phyloP scores from a whole-genome alignment of 1,284 basidiomycete species.

The Ceratobasidium theobromae region DNA sequence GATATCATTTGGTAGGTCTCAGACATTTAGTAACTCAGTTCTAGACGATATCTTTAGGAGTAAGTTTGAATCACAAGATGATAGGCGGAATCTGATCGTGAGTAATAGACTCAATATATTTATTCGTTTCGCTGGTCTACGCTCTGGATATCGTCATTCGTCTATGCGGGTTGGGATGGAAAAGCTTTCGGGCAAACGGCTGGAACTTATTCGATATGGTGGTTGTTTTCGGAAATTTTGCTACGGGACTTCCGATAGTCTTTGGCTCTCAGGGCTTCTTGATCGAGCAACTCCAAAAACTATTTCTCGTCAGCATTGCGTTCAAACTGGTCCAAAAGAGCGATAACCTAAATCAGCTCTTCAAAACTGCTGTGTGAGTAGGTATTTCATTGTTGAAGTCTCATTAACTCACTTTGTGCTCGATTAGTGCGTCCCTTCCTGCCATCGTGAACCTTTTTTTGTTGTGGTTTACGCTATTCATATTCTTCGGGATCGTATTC shows the following conservation, averaged over 20 bases:
- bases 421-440: conserved; percentile 75
- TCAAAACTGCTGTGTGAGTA: conserved; percentile 91
- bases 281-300: conserved; percentile 81
- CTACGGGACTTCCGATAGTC: conserved; percentile 78
- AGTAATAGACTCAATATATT: conserved; percentile 71
- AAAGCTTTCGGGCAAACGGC: conserved; percentile 81
- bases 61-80: conserved; percentile 45
- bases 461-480: conserved; percentile 89
- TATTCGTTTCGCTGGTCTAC: conserved; percentile 74
- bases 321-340: conserved; percentile 94
- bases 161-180: conserved; percentile 81
- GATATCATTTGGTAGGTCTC: conserved; percentile 59
- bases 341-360: conserved; percentile 89
- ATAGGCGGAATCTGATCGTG: conserved; percentile 1
- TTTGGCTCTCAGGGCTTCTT: conserved; percentile 56
- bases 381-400: background rate
- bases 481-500: conserved; percentile 89
- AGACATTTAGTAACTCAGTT: conserved; percentile 65
- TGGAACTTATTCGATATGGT: conserved; percentile 93
- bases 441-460: conserved; percentile 84
- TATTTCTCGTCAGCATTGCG: conserved; percentile 90
- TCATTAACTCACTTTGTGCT: background rate
- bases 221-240: conserved; percentile 79
- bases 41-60: conserved; percentile 66
- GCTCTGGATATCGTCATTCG: conserved; percentile 78